A percentile compares a stretch with the other conserved stretches of the same genome.
These are phyloP conservation scores for Porogramme epimiltina DNA, from an alignment of 1,284 basidiomycete genomes.

Conservation along the genomic window DNA sequence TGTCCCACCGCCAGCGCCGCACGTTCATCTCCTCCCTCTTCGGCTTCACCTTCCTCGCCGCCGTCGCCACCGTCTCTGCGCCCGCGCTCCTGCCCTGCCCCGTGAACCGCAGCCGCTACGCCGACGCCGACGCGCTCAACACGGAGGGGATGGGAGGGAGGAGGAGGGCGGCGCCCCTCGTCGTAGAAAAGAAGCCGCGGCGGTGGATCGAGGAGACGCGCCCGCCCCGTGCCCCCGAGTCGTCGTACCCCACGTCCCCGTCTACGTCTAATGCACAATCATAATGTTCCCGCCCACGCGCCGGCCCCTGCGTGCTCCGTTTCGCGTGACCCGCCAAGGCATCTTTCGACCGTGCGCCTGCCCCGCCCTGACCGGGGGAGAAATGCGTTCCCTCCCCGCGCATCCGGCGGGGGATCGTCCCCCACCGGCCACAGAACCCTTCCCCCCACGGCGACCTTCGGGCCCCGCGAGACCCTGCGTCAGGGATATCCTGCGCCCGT, in stretches of 20 bases:
- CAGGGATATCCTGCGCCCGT: too few relatives aligned
- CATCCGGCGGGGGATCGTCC: too few relatives aligned
- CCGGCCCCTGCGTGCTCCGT: neutral
- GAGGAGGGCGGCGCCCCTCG: slow-evolving; percentile 35
- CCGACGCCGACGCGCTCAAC: slow-evolving; percentile 43
- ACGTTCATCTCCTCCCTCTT: slow-evolving; percentile 78
- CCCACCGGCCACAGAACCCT: too few relatives aligned
- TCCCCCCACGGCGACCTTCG: too few relatives aligned
- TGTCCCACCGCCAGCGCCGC: slow-evolving; percentile 63
- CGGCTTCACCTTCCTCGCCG: slow-evolving; percentile 73
- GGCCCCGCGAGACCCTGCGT: too few relatives aligned
- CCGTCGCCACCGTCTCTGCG: slow-evolving; percentile 78
- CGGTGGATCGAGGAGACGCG: slow-evolving; percentile 80
- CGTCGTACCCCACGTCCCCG: too few relatives aligned
- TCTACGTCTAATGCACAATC: slow-evolving; percentile 75
- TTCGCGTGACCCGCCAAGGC: too few relatives aligned
- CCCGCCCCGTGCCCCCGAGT: slow-evolving; percentile 28
- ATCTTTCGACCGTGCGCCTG: too few relatives aligned
- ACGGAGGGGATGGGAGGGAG: neutral
- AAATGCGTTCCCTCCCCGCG: too few relatives aligned
- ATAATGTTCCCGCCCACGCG: slow-evolving; percentile 2
- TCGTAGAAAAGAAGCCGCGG: slow-evolving; percentile 65
- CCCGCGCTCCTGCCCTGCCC: slow-evolving; percentile 80
- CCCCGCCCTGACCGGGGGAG: too few relatives aligned
- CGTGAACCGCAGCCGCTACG: slow-evolving; percentile 56